Evolutionary conservation across 305 asterid genomes (phyloP), one percentile per base, ranked within the genome.

Genomic region (Fraxinus platypoda): DNA sequence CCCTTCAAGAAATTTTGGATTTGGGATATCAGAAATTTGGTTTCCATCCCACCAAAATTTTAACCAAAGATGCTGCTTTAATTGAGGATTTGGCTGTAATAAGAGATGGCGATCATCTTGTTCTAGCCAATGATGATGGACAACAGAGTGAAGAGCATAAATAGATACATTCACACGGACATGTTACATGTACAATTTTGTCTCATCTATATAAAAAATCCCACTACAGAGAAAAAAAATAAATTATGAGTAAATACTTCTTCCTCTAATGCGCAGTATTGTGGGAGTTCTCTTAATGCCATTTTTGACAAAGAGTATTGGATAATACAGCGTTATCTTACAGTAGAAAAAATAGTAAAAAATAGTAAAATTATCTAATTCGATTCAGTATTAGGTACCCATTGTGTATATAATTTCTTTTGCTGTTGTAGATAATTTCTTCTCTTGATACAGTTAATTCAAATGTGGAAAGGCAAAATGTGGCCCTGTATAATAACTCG

Each of bases 21-120:
- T 83, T 90, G 81, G 95, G 97, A 33, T 74, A 73, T 70, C 81
- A 88, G 71, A 95, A 86, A 81, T 95, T 87, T 79, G 92, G 94
- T 2, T 31, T 91, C 33, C 49, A 59, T 52, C 81, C 91, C 21
- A 81, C 93, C 11, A 90, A 76, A 81, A 86, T 94, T 75, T 77
- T 86, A 21, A 89, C 90, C 0, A 85, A 85, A 82, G 93, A 88
- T 19, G 96, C 98, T 74, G 93, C 91, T 66, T 73, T 83, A 74
- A 78, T 94, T 30, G 95, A 93, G 77, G 98, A 93, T 21, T 79
- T 89, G 59, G 87, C 12, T 34, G 89, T 90, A 2, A 81, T 94
- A 38, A 90, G 99, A 87, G 97, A 94, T 30, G 94, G 93, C 0
- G 98, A 95, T 89, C 92, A 88, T 84, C 91, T 94, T 15, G 62